Base-by-base conservation (phyloP, 768 basidiomycete genomes). In the Phaffia australis region DNA sequence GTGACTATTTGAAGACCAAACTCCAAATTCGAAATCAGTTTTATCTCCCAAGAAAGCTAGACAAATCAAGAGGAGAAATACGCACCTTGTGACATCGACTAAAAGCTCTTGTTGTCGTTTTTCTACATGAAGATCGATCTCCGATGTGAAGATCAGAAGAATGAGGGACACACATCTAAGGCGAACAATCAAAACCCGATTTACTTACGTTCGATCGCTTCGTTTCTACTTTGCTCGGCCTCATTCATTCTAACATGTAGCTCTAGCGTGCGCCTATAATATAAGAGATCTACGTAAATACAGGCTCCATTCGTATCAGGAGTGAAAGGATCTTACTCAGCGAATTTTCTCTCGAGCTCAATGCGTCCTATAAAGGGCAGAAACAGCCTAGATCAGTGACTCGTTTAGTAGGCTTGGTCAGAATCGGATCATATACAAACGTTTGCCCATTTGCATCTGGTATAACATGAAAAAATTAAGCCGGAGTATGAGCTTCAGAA, bases 51-150 rank as follows among this genome's bases (percentile, higher is more conserved):
- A 42, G 27, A 21, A n/a, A 54, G 70, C 23, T 69, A 69, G 48
- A 48, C 0, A 35, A 58, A 47, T 49, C 46, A 25, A 7, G 25
- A 62, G 35, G 30, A 46, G 6, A 42, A 42, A 42, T 30, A 70
- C 77, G 56, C 70, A 75, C 66, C 77, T 76, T 0, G 77, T 78
- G 29, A 78, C 77, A 60, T 79, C 79, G 52, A 79, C 76, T 30
- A 79, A 69, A 30, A 79, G 71, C 69, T 79, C 77, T 69, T 79
- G 78, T 48, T 75, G 76, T 3, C 77, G 73, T 25, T 73, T 63
- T 42, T 42, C 35, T 42, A 11, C 11, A 42, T 42, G 6, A 42
- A 42, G 35, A 42, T 42, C 11, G 11, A 42, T 42, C 35, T 42
- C 35, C 6, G 35, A 42, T 5, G 35, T 42, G 6, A 42, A 42